Base-by-base conservation (phyloP, 352 stramenopile species). In the Blastocystis sp. region DNA sequence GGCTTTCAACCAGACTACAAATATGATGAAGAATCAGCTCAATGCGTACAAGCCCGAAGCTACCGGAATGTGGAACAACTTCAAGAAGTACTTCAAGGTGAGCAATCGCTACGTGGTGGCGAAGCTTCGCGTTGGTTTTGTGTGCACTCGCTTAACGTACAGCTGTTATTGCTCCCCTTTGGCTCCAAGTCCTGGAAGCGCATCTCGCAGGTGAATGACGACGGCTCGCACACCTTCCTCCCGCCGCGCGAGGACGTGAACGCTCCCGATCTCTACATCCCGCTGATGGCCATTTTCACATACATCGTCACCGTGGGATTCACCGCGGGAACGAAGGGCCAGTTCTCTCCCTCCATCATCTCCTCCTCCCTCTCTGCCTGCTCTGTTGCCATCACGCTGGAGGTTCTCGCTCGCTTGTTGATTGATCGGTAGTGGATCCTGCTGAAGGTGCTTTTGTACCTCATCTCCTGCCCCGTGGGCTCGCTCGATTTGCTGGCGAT, bases 261-360 rank as follows among this genome's bases (percentile, higher is more conserved):
- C 89, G 96, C 96, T 3, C 96, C 96, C 0, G 97, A 99, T 91
- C 91, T 99, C 42, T 99, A 99, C 91, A 94, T 99, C 42, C 97
- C 97, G 11, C 87, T 97, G 60, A 99, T 99, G 96, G 94, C 95
- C n/a, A 97, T 99, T 52, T 92, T 98, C 76, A 99, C 97, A 21
- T 99, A 98, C 91, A 97, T 98, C 66, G 91, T 99, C 68, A 93
- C 99, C 11, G 96, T 96, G 89, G 96, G 95, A 1, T 95, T 98
- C 84, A 94, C 92, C 62, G 98, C 98, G 89, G 97, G 97, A 40
- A 95, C 93, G 45, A 94, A 92, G 40, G 94, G 94, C 74, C 92
- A 95, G 93, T 96, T 91, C n/a, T 76, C 60, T 28, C 78, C 70
- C 1, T 38, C 40, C 28, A 87, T 64, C 34, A 66, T 89, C 66